Conservation (phyloP, 352 stramenopile species). For the Phytophthora parvispora region DNA sequence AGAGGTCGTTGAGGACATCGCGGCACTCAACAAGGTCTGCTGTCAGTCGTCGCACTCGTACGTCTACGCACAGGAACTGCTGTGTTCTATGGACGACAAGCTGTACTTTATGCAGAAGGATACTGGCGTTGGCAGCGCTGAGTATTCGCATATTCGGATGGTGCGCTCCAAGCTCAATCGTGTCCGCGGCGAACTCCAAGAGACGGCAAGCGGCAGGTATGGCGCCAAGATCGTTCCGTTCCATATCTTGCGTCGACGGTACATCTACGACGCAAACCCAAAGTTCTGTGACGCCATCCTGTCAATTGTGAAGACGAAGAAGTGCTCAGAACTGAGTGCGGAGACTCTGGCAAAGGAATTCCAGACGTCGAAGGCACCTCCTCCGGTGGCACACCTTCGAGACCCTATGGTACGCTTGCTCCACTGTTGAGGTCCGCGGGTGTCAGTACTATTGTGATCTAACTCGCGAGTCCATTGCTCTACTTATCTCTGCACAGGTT, state of each 20-base stretch:
- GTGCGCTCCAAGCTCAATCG: constrained; percentile 79
- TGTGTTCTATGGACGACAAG: constrained; percentile 80
- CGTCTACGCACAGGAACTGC: constrained; percentile 80
- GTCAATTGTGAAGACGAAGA: constrained; percentile 81
- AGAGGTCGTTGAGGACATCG: constrained; percentile 76
- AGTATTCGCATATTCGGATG: constrained; percentile 57
- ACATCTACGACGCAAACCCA: constrained; percentile 65
- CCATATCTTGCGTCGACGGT: constrained; percentile 76
- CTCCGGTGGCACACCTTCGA: constrained; percentile 75
- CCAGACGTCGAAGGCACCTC: constrained; percentile 46
- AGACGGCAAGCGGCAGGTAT: constrained; percentile 70
- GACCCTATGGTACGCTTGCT: constrained; percentile 68
- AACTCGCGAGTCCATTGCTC: neutral
- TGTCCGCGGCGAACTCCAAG: constrained; percentile 81
- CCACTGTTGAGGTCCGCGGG: neutral
- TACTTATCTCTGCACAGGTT: constrained; percentile 48
- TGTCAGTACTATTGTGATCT: neutral
- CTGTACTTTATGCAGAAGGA: constrained; percentile 67
- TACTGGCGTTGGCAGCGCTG: constrained; percentile 23
- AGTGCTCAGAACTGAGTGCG: constrained; percentile 68
- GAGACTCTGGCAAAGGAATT: constrained; percentile 83
- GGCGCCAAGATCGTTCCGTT: constrained; percentile 78
- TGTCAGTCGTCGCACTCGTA: constrained; percentile 90
- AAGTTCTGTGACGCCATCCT: constrained; percentile 78
- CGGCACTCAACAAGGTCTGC: constrained; percentile 86